Percentiles rank a stretch among this genome's conserved stretches.
These are phyloP conservation scores for Hypsizygus marmoreus DNA, from an alignment of 768 basidiomycete genomes.

Conservation along the genomic window DNA sequence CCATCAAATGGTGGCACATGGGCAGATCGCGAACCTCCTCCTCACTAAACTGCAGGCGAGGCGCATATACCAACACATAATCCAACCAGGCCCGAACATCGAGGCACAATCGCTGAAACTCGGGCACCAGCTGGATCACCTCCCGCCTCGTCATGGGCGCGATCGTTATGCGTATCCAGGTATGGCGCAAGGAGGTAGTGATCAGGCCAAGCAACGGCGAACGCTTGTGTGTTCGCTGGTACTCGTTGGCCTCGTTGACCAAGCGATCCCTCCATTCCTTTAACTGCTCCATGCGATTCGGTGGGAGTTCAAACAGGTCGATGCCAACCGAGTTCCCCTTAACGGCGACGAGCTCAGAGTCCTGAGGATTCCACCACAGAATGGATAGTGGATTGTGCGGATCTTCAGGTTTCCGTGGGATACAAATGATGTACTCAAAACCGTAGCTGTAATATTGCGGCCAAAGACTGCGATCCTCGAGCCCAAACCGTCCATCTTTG, in stretches of 20 bases:
- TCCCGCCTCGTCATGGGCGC: slow-evolving; percentile 2
- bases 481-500: background rate
- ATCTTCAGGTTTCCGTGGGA: background rate
- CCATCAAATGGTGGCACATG: background rate
- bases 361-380: background rate
- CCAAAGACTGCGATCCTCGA: background rate
- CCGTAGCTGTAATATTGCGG: background rate
- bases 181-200: slow-evolving; percentile 25
- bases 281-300: background rate
- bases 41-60: background rate
- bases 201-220: background rate
- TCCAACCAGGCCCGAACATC: background rate
- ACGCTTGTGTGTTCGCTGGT: background rate
- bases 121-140: background rate
- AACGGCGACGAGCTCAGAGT: background rate
- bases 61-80: background rate
- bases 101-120: background rate
- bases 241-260: background rate
- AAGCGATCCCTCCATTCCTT: background rate
- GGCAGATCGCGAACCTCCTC: background rate
- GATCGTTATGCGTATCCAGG: slow-evolving; percentile 26
- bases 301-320: background rate
- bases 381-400: background rate
- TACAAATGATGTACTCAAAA: background rate
- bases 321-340: background rate